A percentile compares a stretch with the other conserved stretches of the same genome.
phyloP scores from a whole-genome alignment of 1,284 basidiomycete genomes.

The Ganoderma lucidum region DNA sequence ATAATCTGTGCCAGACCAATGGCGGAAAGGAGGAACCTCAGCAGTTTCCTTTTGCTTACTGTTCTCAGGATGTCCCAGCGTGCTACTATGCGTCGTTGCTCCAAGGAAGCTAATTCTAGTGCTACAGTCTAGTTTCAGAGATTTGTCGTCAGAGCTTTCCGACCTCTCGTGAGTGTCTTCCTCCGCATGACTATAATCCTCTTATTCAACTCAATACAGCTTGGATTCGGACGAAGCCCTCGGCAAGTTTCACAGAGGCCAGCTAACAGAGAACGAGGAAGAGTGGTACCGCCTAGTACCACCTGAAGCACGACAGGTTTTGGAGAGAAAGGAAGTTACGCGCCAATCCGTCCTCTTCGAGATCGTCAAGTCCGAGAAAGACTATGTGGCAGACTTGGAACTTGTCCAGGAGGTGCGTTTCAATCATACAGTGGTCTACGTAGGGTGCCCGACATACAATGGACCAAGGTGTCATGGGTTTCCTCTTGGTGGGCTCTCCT shows the following conservation, averaged over 20 bases:
- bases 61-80: background rate
- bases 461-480: background rate
- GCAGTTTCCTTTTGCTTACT: background rate
- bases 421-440: background rate
- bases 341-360: conserved; percentile 87
- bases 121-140: conserved; percentile 37
- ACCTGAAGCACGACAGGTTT: conserved; percentile 65
- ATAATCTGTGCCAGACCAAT: background rate
- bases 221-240: conserved; percentile 72
- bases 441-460: conserved; percentile 12
- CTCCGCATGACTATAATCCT: conserved; percentile 23
- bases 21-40: background rate
- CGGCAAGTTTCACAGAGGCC: conserved; percentile 66
- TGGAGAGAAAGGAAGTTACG: conserved; percentile 77
- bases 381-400: conserved; percentile 80
- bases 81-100: background rate
- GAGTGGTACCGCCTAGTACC: conserved; percentile 85
- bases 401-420: conserved; percentile 66
- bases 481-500: background rate
- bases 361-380: conserved; percentile 81
- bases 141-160: conserved; percentile 58
- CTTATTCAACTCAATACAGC: conserved; percentile 39
- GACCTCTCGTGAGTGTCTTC: conserved; percentile 59
- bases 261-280: conserved; percentile 66
- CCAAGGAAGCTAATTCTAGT: background rate